Percentiles rank a stretch among this genome's conserved stretches.
Evolutionary conservation across 805 yeast species (phyloP).

Genomic region (Hanseniaspora jakobsenii): DNA sequence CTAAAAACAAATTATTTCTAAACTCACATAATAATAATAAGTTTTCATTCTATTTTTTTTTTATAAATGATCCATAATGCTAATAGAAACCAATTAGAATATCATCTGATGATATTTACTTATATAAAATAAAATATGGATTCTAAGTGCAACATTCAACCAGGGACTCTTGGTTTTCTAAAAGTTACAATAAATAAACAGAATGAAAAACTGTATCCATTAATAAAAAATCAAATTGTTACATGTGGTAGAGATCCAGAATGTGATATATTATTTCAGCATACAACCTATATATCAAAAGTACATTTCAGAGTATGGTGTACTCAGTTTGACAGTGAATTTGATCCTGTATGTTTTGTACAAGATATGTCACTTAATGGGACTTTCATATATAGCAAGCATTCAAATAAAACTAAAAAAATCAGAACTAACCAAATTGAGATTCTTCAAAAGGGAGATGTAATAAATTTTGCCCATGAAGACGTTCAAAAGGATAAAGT

Average conservation of each 20-base stretch:
- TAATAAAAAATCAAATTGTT: constrained; percentile 28
- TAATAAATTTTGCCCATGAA: constrained; percentile 24
- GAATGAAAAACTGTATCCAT: constrained; percentile 16
- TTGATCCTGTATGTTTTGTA: constrained; percentile 38
- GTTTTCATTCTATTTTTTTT: too few relatives aligned
- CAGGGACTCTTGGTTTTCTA: not conserved
- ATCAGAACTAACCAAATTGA: constrained; percentile 31
- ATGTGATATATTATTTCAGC: constrained; percentile 28
- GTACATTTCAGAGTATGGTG: constrained; percentile 41
- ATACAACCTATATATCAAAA: constrained; percentile 34
- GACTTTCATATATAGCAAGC: constrained; percentile 32
- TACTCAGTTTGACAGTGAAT: constrained; percentile 38
- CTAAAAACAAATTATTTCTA: too few relatives aligned
- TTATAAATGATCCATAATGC: too few relatives aligned
- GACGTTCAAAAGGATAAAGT: too few relatives aligned
- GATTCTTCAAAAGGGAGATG: constrained; percentile 28
- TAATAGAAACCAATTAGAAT: too few relatives aligned
- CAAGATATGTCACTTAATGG: constrained; percentile 45
- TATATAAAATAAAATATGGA: not conserved
- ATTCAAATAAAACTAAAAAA: not conserved
- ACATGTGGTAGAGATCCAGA: constrained; percentile 35
- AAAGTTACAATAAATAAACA: constrained; percentile 1
- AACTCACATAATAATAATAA: too few relatives aligned
- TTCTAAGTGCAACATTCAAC: not conserved
- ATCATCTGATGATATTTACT: too few relatives aligned